Conservation (phyloP, 805 yeast genomes). For the Yueomyces sinensis region DNA sequence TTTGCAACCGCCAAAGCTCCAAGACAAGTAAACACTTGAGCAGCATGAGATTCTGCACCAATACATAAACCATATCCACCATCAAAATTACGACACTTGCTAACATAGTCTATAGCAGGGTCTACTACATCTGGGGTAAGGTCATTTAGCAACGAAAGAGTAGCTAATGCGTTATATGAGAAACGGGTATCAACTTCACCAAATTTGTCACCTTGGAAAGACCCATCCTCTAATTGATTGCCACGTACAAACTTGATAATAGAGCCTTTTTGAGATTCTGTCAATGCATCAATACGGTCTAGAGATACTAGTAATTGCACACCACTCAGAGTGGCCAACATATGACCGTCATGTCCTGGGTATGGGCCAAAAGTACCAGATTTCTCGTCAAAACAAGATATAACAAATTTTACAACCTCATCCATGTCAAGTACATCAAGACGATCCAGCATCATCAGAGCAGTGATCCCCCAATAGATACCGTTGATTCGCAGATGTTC, state of each 20-base stretch:
- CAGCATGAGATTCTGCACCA: slow-evolving; percentile 92
- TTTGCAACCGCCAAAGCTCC: slow-evolving; percentile 65
- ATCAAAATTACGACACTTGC: slow-evolving; percentile 74
- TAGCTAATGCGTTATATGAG: slow-evolving; percentile 67
- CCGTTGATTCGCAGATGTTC: slow-evolving; percentile 90
- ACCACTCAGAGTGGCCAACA: slow-evolving; percentile 75
- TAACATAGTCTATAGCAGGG: slow-evolving; percentile 53
- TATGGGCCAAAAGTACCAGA: slow-evolving; percentile 83
- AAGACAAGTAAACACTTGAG: slow-evolving; percentile 77
- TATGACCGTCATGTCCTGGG: slow-evolving; percentile 81
- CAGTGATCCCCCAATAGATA: slow-evolving; percentile 87
- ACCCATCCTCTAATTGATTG: slow-evolving; percentile 39
- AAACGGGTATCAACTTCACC: slow-evolving; percentile 93
- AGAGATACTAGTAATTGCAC: slow-evolving; percentile 65
- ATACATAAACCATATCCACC: slow-evolving; percentile 94
- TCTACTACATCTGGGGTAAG: slow-evolving; percentile 43
- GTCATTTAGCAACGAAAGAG: slow-evolving; percentile 54
- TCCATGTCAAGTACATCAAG: slow-evolving; percentile 42
- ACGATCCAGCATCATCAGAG: slow-evolving; percentile 48
- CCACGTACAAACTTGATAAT: slow-evolving; percentile 27
- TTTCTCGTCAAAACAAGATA: slow-evolving; percentile 44
- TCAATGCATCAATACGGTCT: slow-evolving; percentile 38
- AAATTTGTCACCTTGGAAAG: slow-evolving; percentile 79
- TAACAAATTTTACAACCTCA: slow-evolving; percentile 56
- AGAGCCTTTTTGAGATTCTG: slow-evolving; percentile 16